Evolutionary conservation across 495 filamentous ascomycete genomes (phyloP).

Genomic region (Lasiosphaeria hispida): DNA sequence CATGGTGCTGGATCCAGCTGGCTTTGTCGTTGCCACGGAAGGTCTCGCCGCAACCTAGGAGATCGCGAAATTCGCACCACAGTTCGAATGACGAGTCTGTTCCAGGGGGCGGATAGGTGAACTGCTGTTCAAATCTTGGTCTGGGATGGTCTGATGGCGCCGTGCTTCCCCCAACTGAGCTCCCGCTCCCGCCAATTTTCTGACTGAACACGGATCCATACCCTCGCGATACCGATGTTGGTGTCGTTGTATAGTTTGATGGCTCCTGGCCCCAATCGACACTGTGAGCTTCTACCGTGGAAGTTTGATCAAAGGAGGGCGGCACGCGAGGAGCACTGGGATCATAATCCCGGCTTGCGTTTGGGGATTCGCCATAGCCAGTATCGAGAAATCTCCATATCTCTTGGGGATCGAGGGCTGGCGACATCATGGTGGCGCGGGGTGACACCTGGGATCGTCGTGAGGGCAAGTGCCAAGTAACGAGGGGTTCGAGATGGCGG

Average conservation of each 20-base stretch:
- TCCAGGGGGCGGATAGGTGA: not conserved
- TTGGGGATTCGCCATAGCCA: too few relatives aligned
- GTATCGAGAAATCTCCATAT: not conserved
- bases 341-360: too few relatives aligned
- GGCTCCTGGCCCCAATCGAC: not conserved
- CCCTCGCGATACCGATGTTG: not conserved
- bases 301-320: too few relatives aligned
- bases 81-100: constrained; percentile 11
- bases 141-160: not conserved
- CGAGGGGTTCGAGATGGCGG: not conserved
- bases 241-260: constrained; percentile 1
- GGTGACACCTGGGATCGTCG: not conserved
- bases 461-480: not conserved
- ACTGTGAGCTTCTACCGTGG: not conserved
- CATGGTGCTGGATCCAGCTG: constrained; percentile 46
- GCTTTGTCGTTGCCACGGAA: constrained; percentile 38
- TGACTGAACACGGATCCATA: not conserved
- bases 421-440: not conserved
- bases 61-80: constrained; percentile 42
- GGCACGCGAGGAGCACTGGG: too few relatives aligned
- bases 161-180: not conserved
- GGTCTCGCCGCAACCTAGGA: constrained; percentile 23
- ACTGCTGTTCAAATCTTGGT: constrained; percentile 6
- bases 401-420: not conserved
- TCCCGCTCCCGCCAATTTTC: not conserved